phyloP scores from a whole-genome alignment of 2,329 filamentous ascomycete genomes.

The Fusarium setosum region DNA sequence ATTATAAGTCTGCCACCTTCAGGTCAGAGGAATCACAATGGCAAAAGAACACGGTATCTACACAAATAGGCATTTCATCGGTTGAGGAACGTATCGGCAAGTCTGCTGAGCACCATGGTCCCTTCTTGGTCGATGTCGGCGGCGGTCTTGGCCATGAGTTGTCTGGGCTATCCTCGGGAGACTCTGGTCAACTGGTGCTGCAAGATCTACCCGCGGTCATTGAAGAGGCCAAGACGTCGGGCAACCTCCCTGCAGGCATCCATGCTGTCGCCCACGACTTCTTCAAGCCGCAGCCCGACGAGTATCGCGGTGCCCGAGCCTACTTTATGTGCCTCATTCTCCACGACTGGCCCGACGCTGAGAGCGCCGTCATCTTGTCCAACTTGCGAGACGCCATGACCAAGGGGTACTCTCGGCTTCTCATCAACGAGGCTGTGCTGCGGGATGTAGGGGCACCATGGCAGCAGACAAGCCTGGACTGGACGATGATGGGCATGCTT shows the following conservation, averaged over 20 bases:
- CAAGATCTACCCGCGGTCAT: conserved; percentile 24
- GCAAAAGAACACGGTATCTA: no score
- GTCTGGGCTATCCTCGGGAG: background rate
- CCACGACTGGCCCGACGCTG: conserved; percentile 59
- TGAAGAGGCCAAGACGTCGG: conserved; percentile 5
- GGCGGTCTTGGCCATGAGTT: conserved; percentile 23
- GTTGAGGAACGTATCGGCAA: no score
- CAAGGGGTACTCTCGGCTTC: conserved; percentile 31
- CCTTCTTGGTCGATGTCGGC: conserved; percentile 26
- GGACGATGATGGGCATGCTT: conserved; percentile 36
- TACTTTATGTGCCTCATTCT: conserved; percentile 60
- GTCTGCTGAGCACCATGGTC: background rate
- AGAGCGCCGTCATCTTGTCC: conserved; percentile 46
- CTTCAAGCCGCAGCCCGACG: conserved; percentile 35
- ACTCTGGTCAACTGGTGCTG: conserved; percentile 6
- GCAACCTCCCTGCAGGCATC: conserved; percentile 1
- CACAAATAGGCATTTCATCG: no score
- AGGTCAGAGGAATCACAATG: no score
- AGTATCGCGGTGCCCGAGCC: conserved; percentile 47
- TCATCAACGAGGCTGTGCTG: conserved; percentile 32
- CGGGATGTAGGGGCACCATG: conserved; percentile 20
- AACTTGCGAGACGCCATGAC: conserved; percentile 30
- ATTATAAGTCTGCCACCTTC: no score
- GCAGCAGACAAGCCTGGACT: conserved; percentile 44
- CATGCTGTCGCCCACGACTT: conserved; percentile 36